A percentile compares a stretch with the other conserved stretches of the same genome.
phyloP scores from a whole-genome alignment of 2,329 filamentous ascomycete species.

The Pseudocercospora vitis region DNA sequence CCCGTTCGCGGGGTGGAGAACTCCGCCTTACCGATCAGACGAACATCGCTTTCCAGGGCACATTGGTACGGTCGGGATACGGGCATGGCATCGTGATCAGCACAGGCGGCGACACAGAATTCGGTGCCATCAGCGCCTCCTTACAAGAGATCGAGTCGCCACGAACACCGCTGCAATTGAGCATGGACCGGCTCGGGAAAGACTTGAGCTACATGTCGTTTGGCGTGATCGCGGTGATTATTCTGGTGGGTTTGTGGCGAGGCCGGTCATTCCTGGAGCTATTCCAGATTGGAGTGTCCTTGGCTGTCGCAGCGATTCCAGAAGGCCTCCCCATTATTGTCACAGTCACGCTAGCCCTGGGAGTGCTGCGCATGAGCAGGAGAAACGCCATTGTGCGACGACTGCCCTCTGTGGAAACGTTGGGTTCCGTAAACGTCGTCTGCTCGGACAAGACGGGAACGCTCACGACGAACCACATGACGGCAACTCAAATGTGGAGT shows the following conservation, averaged over 20 bases:
- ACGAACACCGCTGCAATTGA: constrained; percentile 86
- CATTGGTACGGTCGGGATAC: constrained; percentile 88
- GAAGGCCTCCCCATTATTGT: constrained; percentile 98
- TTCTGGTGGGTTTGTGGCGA: constrained; percentile 83
- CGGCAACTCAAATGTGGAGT: constrained; percentile 93
- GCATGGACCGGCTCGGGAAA: constrained; percentile 96
- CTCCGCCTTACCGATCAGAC: constrained; percentile 71
- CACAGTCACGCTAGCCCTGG: constrained; percentile 90
- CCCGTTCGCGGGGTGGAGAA: constrained; percentile 53
- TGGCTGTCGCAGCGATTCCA: constrained; percentile 93
- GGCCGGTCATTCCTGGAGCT: constrained; percentile 89
- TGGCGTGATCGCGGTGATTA: constrained; percentile 88
- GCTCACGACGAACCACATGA: constrained; percentile 97
- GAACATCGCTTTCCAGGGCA: constrained; percentile 98
- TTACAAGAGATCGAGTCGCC: constrained; percentile 94
- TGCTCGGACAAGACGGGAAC: constrained; percentile 99
- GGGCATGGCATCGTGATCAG: constrained; percentile 97
- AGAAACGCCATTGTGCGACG: constrained; percentile 92
- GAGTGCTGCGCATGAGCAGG: constrained; percentile 93
- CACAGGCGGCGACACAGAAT: constrained; percentile 89
- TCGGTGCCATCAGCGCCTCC: constrained; percentile 92
- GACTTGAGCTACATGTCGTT: constrained; percentile 97
- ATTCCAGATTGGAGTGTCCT: constrained; percentile 94
- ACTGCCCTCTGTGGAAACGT: constrained; percentile 93
- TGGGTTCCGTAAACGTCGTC: constrained; percentile 99